Base-by-base conservation (phyloP, 495 filamentous ascomycete species). In the Articulospora tetracladia region DNA sequence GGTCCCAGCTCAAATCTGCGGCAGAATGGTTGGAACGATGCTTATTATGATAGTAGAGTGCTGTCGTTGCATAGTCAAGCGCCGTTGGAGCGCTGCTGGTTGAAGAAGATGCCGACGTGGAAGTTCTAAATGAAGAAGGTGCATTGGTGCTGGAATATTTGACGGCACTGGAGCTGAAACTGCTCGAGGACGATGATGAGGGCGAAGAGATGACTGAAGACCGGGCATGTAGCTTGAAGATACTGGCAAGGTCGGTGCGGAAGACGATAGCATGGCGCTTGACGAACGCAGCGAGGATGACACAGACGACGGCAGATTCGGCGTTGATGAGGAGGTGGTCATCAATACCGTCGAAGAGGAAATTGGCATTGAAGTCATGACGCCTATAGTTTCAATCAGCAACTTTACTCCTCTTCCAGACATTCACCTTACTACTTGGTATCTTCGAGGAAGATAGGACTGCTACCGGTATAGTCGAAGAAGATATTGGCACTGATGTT, bases 1-100 rank as follows among this genome's bases (percentile, higher is more conserved):
- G 67, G 58, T 82, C 77, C 84, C 87, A 97, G 32, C 59, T 68
- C 25, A 97, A 63, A 39, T 76, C 79, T 12, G 71, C 68, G 28
- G 84, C 83, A 22, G 88, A 89, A 77, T 97, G 92, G 75, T 89
- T 91, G 69, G 79, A 78, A 64, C 93, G 93, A 72, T 92, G 89
- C 41, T 86, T 64, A 77, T 97, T 97, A 82, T 98, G 93, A 73
- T 88, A 84, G 67, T 83, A 78, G 46, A 92, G 69, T 20, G 64
- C 67, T 13, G 68, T 67, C 65, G 55, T 66, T n/a, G 19, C 17
- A 60, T 70, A 76, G 63, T 76, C 73, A 49, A 66, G 70, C 19
- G 54, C 34, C 34, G 53, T 20, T 25, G 55, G 49, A 30, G 27
- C 30, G 12, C 30, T 17, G 6, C 23, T 2, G 10, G 28, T 39